Base-by-base conservation (phyloP, 768 basidiomycete species). In the Leccinum broughii region DNA sequence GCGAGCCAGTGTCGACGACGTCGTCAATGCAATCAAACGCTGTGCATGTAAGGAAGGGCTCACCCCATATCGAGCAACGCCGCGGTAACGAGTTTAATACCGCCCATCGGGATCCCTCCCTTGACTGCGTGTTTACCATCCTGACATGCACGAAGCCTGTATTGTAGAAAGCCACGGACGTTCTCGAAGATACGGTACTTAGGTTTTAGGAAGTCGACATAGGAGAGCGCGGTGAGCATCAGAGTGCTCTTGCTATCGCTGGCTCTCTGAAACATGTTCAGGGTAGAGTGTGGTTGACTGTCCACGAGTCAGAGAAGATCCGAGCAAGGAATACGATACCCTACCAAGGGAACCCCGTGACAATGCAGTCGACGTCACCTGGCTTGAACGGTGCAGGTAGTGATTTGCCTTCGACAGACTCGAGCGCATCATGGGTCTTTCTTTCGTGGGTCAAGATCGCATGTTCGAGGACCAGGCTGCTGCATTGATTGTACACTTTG, bases 311-410 rank as follows among this genome's bases (percentile, higher is more conserved):
- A 63, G 30, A n/a, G 46, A 44, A 60, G 11, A 54, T 51, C 28
- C 28, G 22, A 51, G 17, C 26, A 51, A 51, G 26, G 39, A 49
- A 7, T 7, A 15, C 24, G 24, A 52, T 30, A 1, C 32, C 62
- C 24, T 58, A 87, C 90, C 92, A 93, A 37, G 92, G 92, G 63
- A 93, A 89, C 0, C 92, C 92, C 17, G 85, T 81, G 13, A 83
- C 73, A 14, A 93, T 77, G 30, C 85, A 79, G 54, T 91, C 82
- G 56, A 89, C 81, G 3, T 84, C 79, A 6, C 78, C 82, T 7
- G 80, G 80, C 46, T 73, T 73, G 3, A 84, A 83, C 11, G 81
- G 82, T 3, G 67, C 66, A 3, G 83, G 83, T 13, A 87, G 62
- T 2, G 58, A 66, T 9, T 74, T 72, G 9, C 74, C 72, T 48